Percentiles rank a stretch among this genome's conserved stretches.
Conservation (phyloP, 495 filamentous ascomycete species). For the Cercophora scortea region DNA sequence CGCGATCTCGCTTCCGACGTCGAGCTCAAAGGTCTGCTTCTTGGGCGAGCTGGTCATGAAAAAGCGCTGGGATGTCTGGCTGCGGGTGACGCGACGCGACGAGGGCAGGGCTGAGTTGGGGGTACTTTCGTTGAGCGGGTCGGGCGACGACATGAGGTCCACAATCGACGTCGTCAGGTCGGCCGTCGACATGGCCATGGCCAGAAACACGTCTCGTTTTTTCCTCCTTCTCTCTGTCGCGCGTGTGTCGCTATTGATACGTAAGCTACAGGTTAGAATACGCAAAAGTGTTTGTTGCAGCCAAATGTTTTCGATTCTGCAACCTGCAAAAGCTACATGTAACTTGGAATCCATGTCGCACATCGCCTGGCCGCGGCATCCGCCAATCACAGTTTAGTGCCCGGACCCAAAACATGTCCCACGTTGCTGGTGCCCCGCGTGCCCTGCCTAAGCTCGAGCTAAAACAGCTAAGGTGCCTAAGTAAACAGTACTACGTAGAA, state of each 20-base stretch:
- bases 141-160: constrained; percentile 39
- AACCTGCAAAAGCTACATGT: background rate
- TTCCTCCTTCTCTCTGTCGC: background rate
- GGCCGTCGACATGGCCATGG: constrained; percentile 4
- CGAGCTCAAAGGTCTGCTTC: constrained; percentile 46
- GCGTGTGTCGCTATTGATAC: background rate
- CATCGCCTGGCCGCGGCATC: too few species aligned
- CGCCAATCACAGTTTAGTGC: too few species aligned
- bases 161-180: constrained; percentile 22
- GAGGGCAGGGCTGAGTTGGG: constrained; percentile 14
- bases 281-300: too few species aligned
- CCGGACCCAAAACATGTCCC: too few species aligned
- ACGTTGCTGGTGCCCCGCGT: too few species aligned
- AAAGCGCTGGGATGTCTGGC: constrained; percentile 18
- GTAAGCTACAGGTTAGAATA: background rate
- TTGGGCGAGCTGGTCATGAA: constrained; percentile 41
- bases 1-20: constrained; percentile 39
- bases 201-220: background rate
- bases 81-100: constrained; percentile 20
- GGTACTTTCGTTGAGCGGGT: constrained; percentile 35
- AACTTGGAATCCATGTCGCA: too few species aligned
- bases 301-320: background rate
- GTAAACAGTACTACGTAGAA: too few species aligned
- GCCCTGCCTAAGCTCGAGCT: too few species aligned
- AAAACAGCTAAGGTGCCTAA: too few species aligned